A percentile compares a stretch with the other conserved stretches of the same genome.
Conservation (phyloP, 495 filamentous ascomycete species). For the Darksidea phi region DNA sequence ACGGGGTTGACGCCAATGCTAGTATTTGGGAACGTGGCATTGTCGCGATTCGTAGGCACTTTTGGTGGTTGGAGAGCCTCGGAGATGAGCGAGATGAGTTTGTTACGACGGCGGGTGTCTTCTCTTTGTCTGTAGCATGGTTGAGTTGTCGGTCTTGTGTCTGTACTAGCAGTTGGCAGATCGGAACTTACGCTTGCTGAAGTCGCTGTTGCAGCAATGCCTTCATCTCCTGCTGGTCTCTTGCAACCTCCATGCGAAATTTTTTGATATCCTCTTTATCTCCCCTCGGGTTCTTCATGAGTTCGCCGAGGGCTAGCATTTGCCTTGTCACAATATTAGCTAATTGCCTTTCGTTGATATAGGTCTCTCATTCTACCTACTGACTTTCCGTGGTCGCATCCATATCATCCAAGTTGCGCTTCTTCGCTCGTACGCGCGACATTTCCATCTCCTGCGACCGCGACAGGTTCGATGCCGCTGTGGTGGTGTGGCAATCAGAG, state of each 20-base stretch:
- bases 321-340: too few relatives aligned
- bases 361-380: too few relatives aligned
- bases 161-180: neutral
- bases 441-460: too few relatives aligned
- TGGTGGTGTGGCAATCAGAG: too few relatives aligned
- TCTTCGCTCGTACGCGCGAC: too few relatives aligned
- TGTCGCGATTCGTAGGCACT: neutral
- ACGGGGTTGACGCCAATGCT: conserved; percentile 3
- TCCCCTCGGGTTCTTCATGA: conserved; percentile 10
- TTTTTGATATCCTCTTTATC: conserved; percentile 7
- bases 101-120: conserved; percentile 1
- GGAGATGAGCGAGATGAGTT: neutral
- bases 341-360: too few relatives aligned
- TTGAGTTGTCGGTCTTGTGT: neutral
- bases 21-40: conserved; percentile 11
- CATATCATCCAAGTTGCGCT: neutral
- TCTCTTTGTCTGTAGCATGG: conserved; percentile 9
- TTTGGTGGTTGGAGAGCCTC: neutral
- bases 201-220: conserved; percentile 7
- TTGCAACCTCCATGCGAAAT: conserved; percentile 6
- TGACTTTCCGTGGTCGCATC: neutral
- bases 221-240: conserved; percentile 7
- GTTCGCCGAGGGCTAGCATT: conserved; percentile 6
- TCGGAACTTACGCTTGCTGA: conserved; percentile 11
- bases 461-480: too few relatives aligned